Evolutionary conservation across 1,284 basidiomycete genomes (phyloP), one percentile per base, ranked within the genome.

Genomic region (Hemileia vastatrix): DNA sequence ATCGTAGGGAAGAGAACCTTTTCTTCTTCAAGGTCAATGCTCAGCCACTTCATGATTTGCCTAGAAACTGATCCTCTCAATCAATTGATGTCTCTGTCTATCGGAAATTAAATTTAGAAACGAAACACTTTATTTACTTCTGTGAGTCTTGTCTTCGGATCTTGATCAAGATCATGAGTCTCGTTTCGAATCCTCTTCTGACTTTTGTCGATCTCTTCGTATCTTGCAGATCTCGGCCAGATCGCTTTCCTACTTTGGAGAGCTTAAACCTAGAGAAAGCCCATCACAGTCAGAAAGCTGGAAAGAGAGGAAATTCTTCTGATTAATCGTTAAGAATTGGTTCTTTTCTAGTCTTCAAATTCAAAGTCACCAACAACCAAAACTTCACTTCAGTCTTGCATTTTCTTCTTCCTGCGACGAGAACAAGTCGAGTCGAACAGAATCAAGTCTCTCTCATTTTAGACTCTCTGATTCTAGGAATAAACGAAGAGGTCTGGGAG

Each of bases 111-210:
- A 27, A 27, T 27, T 53, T 64, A 71, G 73, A 75, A 64, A 71
- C 71, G 1, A 70, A 72, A 58, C 70, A 75, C 57, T 75, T 75
- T 56, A 73, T 75, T 64, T 75, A 75, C 68, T 75, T 75, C 60
- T 75, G 73, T 75, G 59, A 65, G 73, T 70, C 24, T n/a, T 32
- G n/a, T 24, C n/a, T n/a, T 15, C 48, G n/a, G 23, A 32, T 50
- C 48, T 24, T 50, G 9, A 11, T n/a, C 9, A 32, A 50, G 19
- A 23, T 47, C 45, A 23, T 47, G 23, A 19, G 23, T 47, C 48
- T 9, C 48, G 9, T 50, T n/a, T 32, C 24, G n/a, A n/a, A 15
- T 11, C 8, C 48, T 32, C 15, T 50, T n/a, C 48, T 11, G 13
- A 32, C 11, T 24, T 6, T 27, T 27, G 19, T 27, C 50, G 31